Evolutionary conservation across 2,329 filamentous ascomycete genomes (phyloP).

Genomic region (Ophiocordyceps camponoti-floridani): DNA sequence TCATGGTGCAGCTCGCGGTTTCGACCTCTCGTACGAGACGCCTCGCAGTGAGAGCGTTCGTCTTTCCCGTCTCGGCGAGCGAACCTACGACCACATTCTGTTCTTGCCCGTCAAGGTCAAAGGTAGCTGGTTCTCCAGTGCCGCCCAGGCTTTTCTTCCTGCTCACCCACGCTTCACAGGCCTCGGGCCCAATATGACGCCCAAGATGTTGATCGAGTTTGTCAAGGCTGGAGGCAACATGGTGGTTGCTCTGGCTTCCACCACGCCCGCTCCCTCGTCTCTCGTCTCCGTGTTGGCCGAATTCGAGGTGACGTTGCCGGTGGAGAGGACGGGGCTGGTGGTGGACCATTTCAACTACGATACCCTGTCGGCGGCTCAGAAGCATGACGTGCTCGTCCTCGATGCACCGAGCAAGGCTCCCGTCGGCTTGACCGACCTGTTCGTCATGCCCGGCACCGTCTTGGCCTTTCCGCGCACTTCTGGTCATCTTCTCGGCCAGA

Average conservation of each 20-base stretch:
- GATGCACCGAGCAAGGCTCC: conserved; percentile 48
- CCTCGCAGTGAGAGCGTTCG: conserved; percentile 62
- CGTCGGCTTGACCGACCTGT: conserved; percentile 58
- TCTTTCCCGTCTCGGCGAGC: conserved; percentile 74
- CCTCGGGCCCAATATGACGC: conserved; percentile 74
- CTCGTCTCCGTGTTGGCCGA: conserved; percentile 68
- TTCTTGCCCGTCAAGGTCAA: conserved; percentile 83
- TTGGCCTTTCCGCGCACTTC: conserved; percentile 70
- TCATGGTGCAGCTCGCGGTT: conserved; percentile 54
- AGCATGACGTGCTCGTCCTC: conserved; percentile 76
- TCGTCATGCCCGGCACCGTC: conserved; percentile 34
- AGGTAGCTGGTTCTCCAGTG: conserved; percentile 28
- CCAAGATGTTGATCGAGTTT: conserved; percentile 76
- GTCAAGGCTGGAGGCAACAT: conserved; percentile 85
- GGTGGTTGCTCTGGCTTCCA: conserved; percentile 65
- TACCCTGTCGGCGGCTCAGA: conserved; percentile 52
- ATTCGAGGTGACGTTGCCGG: conserved; percentile 73
- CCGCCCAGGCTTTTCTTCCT: conserved; percentile 1
- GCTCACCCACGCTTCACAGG: conserved; percentile 25
- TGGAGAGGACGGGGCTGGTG: conserved; percentile 68
- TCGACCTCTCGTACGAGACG: conserved; percentile 62
- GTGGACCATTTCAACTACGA: conserved; percentile 97
- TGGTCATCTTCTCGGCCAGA: conserved; percentile 65
- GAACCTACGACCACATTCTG: conserved; percentile 78
- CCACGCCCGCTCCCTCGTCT: conserved; percentile 49